Evolutionary conservation across 495 filamentous ascomycete species (phyloP), one percentile per base, ranked within the genome.

Genomic region (Talaromyces adpressus): DNA sequence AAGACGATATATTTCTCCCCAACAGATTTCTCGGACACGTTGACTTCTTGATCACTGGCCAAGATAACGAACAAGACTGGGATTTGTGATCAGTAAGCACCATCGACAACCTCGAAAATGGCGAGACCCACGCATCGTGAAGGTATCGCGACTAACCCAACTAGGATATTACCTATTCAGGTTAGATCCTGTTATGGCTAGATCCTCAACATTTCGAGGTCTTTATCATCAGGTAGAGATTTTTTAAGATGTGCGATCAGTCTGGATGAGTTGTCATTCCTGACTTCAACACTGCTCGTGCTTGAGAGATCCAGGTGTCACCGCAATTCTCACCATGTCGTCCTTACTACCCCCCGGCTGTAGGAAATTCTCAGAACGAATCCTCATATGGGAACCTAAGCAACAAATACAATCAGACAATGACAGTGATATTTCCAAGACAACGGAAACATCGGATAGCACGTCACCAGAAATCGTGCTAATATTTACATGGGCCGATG

Each of bases 401-500:
- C 53, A 16, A 30, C 34, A 5, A 25, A 22, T 8, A 18, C 51
- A 29, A 25, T 23, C 7, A 47, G 18, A n/a, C 16, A 54, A 51
- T 6, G 36, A 29, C 0, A 22, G n/a, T 6, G 41, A 16, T 6
- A 9, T 18, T 12, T 58, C 56, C 18, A 36, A 36, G 27, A 22
- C 3, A n/a, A 12, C 16, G 34, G 56, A 22, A 2, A 36, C 20
- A 6, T 4, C 16, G 16, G 20, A 58, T 12, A 29, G 0, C 29
- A 14, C 6, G 3, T 36, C 56, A 16, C 70, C 70, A 0, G 63
- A 72, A 34, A 68, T 80, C 14, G 74, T 82, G 53, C 64, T 82
- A 56, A 66, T 83, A 67, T 64, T 70, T 29, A 70, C 77, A 52
- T 83, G 80, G 80, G 74, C 78, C 49, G 69, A 69, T 34, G 79